Conservation (phyloP, 2,329 filamentous ascomycete species). For the Cryphonectria carpinicola region DNA sequence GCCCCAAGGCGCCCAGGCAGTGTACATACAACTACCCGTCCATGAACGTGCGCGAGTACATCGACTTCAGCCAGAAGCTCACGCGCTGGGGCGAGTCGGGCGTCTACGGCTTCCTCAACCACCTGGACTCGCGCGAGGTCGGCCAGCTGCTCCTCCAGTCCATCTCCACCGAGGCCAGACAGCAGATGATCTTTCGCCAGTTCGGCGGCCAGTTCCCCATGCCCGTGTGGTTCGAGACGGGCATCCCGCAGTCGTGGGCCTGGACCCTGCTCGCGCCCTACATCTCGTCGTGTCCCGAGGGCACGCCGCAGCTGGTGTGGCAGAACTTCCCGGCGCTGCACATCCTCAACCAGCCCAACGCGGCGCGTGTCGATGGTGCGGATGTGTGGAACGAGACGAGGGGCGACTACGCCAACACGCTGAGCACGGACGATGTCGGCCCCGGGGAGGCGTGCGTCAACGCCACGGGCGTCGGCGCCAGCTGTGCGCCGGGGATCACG, state of each 20-base stretch:
- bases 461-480: constrained; percentile 54
- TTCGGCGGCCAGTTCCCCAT: constrained; percentile 80
- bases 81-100: constrained; percentile 80
- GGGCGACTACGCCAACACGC: constrained; percentile 60
- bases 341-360: constrained; percentile 78
- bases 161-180: constrained; percentile 77
- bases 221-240: constrained; percentile 81
- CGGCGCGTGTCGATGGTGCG: constrained; percentile 67
- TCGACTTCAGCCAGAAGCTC: constrained; percentile 86
- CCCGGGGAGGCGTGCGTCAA: constrained; percentile 59
- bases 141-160: constrained; percentile 75
- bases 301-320: constrained; percentile 77
- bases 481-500: constrained; percentile 67
- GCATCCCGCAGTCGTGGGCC: constrained; percentile 81
- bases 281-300: constrained; percentile 74
- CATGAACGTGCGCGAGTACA: constrained; percentile 72
- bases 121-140: constrained; percentile 76
- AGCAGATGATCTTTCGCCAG: constrained; percentile 85
- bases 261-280: constrained; percentile 84
- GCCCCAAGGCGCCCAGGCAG: constrained; percentile 68
- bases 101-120: constrained; percentile 79
- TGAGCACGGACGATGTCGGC: constrained; percentile 51
- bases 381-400: constrained; percentile 66
- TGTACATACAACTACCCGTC: constrained; percentile 85
- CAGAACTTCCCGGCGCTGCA: constrained; percentile 79